These are phyloP conservation scores for Marchantia paleacea DNA, from an alignment of 225 moss, liverwort and hornwort species.

Conservation along the genomic window DNA sequence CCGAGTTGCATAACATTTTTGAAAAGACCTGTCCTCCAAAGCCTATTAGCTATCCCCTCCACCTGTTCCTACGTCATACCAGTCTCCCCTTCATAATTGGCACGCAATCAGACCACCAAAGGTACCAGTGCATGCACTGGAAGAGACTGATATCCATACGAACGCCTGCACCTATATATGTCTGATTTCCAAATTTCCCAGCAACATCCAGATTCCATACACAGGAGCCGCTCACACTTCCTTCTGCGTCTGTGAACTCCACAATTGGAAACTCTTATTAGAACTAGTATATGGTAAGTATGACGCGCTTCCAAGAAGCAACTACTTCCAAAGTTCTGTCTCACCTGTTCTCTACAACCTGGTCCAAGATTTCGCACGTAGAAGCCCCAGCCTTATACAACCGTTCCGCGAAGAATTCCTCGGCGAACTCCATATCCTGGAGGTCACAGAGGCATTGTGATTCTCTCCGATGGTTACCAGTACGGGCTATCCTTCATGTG, in stretches of 20 bases:
- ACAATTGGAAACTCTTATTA: neutral
- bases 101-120: neutral
- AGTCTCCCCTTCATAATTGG: neutral
- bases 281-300: too few relatives aligned
- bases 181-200: neutral
- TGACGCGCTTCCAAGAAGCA: neutral
- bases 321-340: too few relatives aligned
- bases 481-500: too few relatives aligned
- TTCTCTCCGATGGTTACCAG: neutral
- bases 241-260: neutral
- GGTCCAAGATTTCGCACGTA: neutral
- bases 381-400: neutral
- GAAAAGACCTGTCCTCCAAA: neutral
- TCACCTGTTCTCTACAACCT: neutral
- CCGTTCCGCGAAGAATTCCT: neutral
- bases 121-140: conserved; percentile 3
- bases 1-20: neutral
- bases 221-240: neutral
- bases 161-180: neutral
- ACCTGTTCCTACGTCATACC: neutral
- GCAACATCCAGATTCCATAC: neutral
- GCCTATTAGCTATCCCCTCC: neutral
- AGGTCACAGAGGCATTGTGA: neutral
- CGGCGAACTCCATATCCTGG: neutral
- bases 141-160: neutral